These are phyloP conservation scores for Andalucia godoyi DNA, from an alignment of 78 protist species.

Conservation along the genomic window DNA sequence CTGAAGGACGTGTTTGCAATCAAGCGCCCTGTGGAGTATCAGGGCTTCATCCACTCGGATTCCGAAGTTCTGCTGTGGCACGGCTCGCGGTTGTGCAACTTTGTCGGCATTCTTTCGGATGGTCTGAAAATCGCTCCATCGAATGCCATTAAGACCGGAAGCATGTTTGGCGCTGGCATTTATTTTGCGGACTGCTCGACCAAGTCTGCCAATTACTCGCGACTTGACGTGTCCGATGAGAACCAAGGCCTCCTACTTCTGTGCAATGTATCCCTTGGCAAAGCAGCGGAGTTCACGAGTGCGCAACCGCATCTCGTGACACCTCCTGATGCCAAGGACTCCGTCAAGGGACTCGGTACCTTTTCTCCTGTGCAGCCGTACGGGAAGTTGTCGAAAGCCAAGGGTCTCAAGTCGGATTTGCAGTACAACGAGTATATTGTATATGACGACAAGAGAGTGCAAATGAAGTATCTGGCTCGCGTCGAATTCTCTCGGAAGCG, in stretches of 20 bases:
- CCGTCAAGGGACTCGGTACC: too few species aligned
- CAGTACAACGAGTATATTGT: conserved; percentile 59
- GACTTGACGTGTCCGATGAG: not conserved
- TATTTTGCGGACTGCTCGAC: conserved; percentile 16
- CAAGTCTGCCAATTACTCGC: conserved; percentile 54
- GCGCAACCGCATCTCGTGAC: not conserved
- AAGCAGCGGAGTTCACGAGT: not conserved
- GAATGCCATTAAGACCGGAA: conserved; percentile 69
- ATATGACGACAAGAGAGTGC: conserved; percentile 39
- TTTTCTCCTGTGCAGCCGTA: too few species aligned
- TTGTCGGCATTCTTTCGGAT: conserved; percentile 57
- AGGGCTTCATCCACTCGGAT: conserved; percentile 28
- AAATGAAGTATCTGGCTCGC: conserved; percentile 22
- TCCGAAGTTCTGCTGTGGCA: conserved; percentile 58
- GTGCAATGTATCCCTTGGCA: not conserved
- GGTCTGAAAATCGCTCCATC: conserved; percentile 83
- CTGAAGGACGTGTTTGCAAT: conserved; percentile 35
- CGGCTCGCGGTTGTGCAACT: conserved; percentile 65
- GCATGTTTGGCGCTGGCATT: conserved; percentile 65
- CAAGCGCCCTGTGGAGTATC: conserved; percentile 38
- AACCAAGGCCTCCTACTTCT: not conserved
- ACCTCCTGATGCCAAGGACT: too few species aligned
- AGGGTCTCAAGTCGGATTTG: too few species aligned
- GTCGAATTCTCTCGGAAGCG: too few species aligned
- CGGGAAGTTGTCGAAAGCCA: too few species aligned